Evolutionary conservation across 306 rosid species (phyloP), one percentile per base, ranked within the genome.

Genomic region (Mucuna pruriens): DNA sequence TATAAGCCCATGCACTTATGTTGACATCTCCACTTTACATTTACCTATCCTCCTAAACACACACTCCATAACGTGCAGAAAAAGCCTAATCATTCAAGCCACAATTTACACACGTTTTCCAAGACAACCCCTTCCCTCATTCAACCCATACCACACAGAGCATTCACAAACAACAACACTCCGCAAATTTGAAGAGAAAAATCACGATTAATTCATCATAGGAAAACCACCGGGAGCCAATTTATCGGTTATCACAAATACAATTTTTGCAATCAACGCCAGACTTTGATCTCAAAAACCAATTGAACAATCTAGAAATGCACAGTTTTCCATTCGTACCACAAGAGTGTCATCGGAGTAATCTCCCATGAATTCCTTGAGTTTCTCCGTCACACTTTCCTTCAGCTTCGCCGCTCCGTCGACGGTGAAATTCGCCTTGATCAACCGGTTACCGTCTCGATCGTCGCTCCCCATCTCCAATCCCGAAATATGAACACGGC

Each of bases 331-430:
- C 46, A 76, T 74, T 9, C 51, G 19, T 96, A 96, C 99, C 94
- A 93, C 99, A 42, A 96, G 98, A 83, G 92, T 88, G 82, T 96
- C 98, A 58, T 96, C 98, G 10, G 98, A 89, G 86, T 93, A 96
- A 79, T 95, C 99, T 33, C 98, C 98, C 94, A 92, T 96, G 74
- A 89, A 90, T 82, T 96, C 98, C 91, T 90, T 92, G 16, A 96
- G 95, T 85, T 96, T 96, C 70, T 90, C 97, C 78, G 46, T 89
- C 52, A 96, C 91, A 71, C 66, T 77, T 51, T 90, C 94, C 79
- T 89, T 86, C 73, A 96, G 77, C 87, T 76, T 92, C 26, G 38
- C 46, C 22, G 67, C 90, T 20, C 97, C 97, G 4, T 89, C 92
- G 34, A 58, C 86, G 19, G 87, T 83, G 71, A 96, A 90, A 79